Evolutionary conservation across 176 grass and related monocot species (phyloP).

Genomic region (Urochloa ruziziensis): DNA sequence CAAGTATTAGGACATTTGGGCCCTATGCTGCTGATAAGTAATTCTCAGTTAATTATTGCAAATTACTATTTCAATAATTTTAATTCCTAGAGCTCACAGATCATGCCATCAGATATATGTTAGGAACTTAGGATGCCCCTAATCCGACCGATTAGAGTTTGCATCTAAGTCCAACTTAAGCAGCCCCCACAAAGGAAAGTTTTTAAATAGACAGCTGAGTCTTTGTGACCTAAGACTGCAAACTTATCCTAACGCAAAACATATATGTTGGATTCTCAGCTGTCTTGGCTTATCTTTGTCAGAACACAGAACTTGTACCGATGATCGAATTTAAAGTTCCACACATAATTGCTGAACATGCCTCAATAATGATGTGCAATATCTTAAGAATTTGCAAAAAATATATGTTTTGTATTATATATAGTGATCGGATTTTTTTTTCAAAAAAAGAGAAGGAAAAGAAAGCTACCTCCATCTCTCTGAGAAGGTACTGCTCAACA

Average conservation of each 20-base stretch:
- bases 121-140: not conserved
- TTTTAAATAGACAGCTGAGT: not conserved
- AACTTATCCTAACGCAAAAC: not conserved
- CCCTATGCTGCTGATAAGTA: not conserved
- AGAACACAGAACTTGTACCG: not conserved
- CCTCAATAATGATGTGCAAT: not conserved
- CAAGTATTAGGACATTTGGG: conserved; percentile 3
- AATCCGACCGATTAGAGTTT: not conserved
- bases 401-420: too few relatives aligned
- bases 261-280: not conserved
- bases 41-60: conserved; percentile 1
- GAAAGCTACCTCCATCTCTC: conserved; percentile 93
- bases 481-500: conserved; percentile 78
- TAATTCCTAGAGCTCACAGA: not conserved
- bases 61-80: not conserved
- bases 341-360: not conserved
- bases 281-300: not conserved
- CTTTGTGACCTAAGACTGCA: not conserved
- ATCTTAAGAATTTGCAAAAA: not conserved
- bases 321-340: conserved; percentile 16
- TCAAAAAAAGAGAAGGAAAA: too few relatives aligned
- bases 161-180: not conserved
- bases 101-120: not conserved
- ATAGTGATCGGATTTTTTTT: too few relatives aligned
- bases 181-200: not conserved